Evolutionary conservation across 768 basidiomycete genomes (phyloP).

Genomic region (Termitomyces sp.): DNA sequence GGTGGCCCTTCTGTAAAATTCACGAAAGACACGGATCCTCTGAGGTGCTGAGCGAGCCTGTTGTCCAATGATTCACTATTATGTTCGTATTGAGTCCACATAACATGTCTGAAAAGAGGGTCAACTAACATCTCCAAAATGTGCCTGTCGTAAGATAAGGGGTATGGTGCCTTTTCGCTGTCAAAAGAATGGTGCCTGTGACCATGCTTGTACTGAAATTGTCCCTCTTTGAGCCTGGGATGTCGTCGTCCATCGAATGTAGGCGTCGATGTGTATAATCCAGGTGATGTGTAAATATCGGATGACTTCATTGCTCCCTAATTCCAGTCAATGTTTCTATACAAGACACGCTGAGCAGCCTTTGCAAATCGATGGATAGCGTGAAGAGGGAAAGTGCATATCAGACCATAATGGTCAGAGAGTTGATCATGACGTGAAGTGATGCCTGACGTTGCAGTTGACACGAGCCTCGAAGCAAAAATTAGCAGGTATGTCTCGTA

Average conservation of each 20-base stretch:
- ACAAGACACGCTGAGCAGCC: background rate
- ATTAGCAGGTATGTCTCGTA: background rate
- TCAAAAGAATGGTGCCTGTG: conserved; percentile 63
- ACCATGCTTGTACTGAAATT: conserved; percentile 56
- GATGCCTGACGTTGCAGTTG: conserved; percentile 9
- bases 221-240: conserved; percentile 45
- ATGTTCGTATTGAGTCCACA: background rate
- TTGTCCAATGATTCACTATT: conserved; percentile 53
- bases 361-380: background rate
- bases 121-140: conserved; percentile 55
- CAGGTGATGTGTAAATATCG: conserved; percentile 14
- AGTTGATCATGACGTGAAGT: conserved; percentile 10
- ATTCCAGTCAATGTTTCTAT: background rate
- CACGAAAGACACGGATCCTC: conserved; percentile 54
- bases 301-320: conserved; percentile 15
- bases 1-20: conserved; percentile 49
- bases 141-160: conserved; percentile 62
- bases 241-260: conserved; percentile 32
- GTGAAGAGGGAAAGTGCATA: background rate
- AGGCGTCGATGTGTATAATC: conserved; percentile 13
- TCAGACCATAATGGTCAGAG: conserved; percentile 12
- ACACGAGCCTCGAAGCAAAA: conserved; percentile 1
- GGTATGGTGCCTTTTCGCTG: conserved; percentile 76
- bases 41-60: conserved; percentile 40
- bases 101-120: background rate